Base-by-base conservation (phyloP, 2,329 filamentous ascomycete genomes). In the Arthroderma sp. region DNA sequence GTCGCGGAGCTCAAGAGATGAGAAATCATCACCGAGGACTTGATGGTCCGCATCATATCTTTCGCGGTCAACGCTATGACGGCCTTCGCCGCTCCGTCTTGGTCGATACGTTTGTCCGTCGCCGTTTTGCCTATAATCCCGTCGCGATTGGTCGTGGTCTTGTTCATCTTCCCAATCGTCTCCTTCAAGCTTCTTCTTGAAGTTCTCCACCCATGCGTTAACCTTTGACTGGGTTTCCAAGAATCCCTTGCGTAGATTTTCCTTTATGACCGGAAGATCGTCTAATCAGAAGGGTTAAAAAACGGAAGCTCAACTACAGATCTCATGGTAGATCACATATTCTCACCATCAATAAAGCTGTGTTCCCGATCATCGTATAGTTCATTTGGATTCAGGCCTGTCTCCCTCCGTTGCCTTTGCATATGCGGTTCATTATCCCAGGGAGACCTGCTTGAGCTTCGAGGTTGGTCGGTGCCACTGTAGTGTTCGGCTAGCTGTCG, bases 41-140 rank as follows among this genome's bases (percentile, higher is more conserved):
- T 88, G 80, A 29, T 89, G 91, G 60, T 98, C 91, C 29, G 88
- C 87, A 61, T 98, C 91, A 59, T 98, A 98, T 46, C 86, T 80
- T 54, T 88, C 83, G 50, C 88, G 86, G 61, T 96, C 89, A 36
- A 82, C 82, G 60, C 88, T 94, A 55, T 83, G 76, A 54, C 82
- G 74, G 49, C 73, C 73, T 39, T 84, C 80, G 8, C 75, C 76
- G 44, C 73, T 78, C 42, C 75, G 73, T 47, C 73, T 75, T 44
- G 75, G 71, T 44, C 78, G 66, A 27, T 68, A 66, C 34, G 30
- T 27, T 3, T n/a, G 28, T n/a, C n/a, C 34, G 40, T 32, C 9
- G 40, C 32, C 22, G 8, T 30, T 40, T 28, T 38, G 11, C 56
- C 57, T 52, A 61, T 44, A 36, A 29, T 39, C 44, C 29, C 40